phyloP scores from a whole-genome alignment of 805 yeast genomes.

The Groenewaldozyma salmanticensis region DNA sequence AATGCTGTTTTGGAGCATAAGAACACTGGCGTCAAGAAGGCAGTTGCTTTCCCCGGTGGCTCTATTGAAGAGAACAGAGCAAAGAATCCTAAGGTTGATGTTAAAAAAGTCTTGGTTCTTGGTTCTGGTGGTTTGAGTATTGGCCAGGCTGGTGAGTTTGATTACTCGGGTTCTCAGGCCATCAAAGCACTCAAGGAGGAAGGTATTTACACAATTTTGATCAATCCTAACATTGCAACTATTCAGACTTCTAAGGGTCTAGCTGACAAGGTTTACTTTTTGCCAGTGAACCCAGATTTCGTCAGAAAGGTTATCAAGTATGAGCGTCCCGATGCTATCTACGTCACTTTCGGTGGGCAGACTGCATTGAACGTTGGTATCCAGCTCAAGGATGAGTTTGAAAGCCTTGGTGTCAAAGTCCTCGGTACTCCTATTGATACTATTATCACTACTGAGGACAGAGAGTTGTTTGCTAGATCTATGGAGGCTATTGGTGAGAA shows the following conservation, averaged over 20 bases:
- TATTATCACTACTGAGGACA: slow-evolving; percentile 93
- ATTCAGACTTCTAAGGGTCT: slow-evolving; percentile 96
- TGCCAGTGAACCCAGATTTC: slow-evolving; percentile 96
- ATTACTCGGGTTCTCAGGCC: slow-evolving; percentile 98
- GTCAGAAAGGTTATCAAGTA: slow-evolving; percentile 90
- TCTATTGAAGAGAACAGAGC: slow-evolving; percentile 59
- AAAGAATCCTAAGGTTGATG: slow-evolving; percentile 68
- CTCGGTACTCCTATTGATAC: slow-evolving; percentile 96
- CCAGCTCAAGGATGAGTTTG: slow-evolving; percentile 90
- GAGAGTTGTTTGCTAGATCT: slow-evolving; percentile 89
- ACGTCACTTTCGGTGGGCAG: slow-evolving; percentile 97
- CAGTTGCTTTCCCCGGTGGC: slow-evolving; percentile 91
- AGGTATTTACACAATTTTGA: slow-evolving; percentile 90
- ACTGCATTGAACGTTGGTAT: slow-evolving; percentile 96
- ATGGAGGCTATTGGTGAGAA: slow-evolving; percentile 94
- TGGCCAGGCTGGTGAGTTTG: slow-evolving; percentile 99
- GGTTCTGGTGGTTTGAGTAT: slow-evolving; percentile 98
- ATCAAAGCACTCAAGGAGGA: slow-evolving; percentile 97
- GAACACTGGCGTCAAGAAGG: slow-evolving; percentile 42
- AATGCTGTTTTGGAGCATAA: slow-evolving; percentile 55
- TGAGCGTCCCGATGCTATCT: slow-evolving; percentile 95
- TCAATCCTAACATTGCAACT: slow-evolving; percentile 97
- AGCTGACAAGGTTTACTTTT: slow-evolving; percentile 95
- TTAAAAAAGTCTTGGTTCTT: slow-evolving; percentile 83
- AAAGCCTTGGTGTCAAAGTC: slow-evolving; percentile 81